Base-by-base conservation (phyloP, 2,329 filamentous ascomycete genomes). In the Blastomyces gilchristii region DNA sequence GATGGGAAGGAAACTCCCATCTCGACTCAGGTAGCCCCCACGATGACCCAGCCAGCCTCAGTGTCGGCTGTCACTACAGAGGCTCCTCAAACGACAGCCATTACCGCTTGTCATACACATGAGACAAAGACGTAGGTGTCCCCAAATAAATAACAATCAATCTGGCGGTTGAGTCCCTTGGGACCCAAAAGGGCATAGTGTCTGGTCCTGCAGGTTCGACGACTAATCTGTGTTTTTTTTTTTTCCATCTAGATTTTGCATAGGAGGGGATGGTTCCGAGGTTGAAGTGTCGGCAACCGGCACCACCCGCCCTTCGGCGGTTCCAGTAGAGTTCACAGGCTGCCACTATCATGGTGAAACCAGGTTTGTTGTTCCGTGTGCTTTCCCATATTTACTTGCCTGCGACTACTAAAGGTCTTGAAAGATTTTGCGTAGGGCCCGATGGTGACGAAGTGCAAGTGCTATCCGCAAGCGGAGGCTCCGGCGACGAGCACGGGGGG, bases 281-380 rank as follows among this genome's bases (percentile, higher is more conserved):
- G 75, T 77, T 37, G 67, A 72, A 25, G 71, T 78, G 6, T 71
- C 72, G 0, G 64, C 70, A 54, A 79, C 81, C 7, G 76, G 78
- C 2, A 87, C 83, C 3, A 79, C 79, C n/a, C n/a, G n/a, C 22
- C 85, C 82, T 1, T 79, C 80, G 56, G 80, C 81, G 58, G 73
- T 85, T 22, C 85, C 87, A 0, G 77, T 85, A 0, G 75, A 82
- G 61, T 89, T 85, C 69, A 88, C 85, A 0, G 83, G 75, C 62
- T 90, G 88, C 70, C 87, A 90, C 71, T 69, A 74, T 0, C 86
- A 90, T 72, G 85, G 77, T 18, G 69, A 72, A 3, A 79, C 85
- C 56, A 79, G 79, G 84, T 88, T 76, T 68, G 81, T 72, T 43
- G 64, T 65, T 62, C 47, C 14, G n/a, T 41, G 31, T 45, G 41